phyloP scores from a whole-genome alignment of 441 rosid genomes.

The Dalechampia spathulata region DNA sequence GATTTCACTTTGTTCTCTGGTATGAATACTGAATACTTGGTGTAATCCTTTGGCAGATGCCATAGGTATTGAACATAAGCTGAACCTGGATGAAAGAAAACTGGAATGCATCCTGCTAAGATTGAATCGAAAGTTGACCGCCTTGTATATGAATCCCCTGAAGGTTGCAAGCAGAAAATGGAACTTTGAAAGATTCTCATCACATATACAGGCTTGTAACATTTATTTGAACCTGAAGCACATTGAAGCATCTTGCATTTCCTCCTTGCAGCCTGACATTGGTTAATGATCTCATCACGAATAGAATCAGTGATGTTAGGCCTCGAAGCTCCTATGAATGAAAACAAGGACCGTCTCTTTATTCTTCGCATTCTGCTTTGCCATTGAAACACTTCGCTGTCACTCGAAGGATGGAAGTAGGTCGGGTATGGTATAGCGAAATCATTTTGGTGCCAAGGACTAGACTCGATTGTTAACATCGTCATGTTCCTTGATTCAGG shows the following conservation, averaged over 20 bases:
- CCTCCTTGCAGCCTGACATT: constrained; percentile 47
- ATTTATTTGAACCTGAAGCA: constrained; percentile 27
- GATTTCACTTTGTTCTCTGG: constrained; percentile 38
- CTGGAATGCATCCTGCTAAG: constrained; percentile 80
- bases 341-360: constrained; percentile 43
- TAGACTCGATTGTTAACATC: constrained; percentile 61
- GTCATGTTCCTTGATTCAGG: constrained; percentile 72
- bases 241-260: constrained; percentile 61
- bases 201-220: constrained; percentile 40
- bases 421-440: constrained; percentile 80
- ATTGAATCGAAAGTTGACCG: constrained; percentile 81
- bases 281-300: constrained; percentile 49
- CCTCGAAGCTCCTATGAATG: constrained; percentile 62
- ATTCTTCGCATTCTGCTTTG: constrained; percentile 43
- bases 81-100: constrained; percentile 88
- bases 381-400: constrained; percentile 47
- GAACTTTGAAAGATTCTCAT: constrained; percentile 60
- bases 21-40: constrained; percentile 58
- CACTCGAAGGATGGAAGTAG: constrained; percentile 71
- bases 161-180: constrained; percentile 71
- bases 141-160: constrained; percentile 76
- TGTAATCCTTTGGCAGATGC: constrained; percentile 65
- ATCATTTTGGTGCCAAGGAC: constrained; percentile 60
- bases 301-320: constrained; percentile 45
- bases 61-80: constrained; percentile 75